Base-by-base conservation (phyloP, 176 grass and related monocot genomes). In the Tillandsia leiboldiana region DNA sequence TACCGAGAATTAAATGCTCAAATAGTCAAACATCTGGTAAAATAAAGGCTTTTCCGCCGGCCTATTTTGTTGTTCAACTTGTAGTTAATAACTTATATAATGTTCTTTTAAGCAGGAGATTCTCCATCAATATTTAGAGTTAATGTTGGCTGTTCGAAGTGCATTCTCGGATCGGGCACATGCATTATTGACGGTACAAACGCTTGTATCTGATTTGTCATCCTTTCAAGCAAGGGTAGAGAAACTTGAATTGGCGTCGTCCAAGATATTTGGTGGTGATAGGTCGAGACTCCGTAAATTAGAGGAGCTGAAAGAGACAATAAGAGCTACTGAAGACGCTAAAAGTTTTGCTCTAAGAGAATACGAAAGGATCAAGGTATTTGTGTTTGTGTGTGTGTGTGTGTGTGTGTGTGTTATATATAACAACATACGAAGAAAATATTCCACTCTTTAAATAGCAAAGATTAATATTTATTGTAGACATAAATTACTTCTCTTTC, bases 351-450 rank as follows among this genome's bases (percentile, higher is more conserved):
- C 94, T 3, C 66, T 93, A 74, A 93, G 79, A 76, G 89, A 99
- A 71, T 99, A 99, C 14, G 84, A 90, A 59, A 99, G 89, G 75
- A 99, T 99, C 64, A 99, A 99, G 89, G 94, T 99, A 93, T 81
- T 61, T 9, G 8, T 42, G 33, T 42, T 33, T 33, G 2, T 29
- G 3, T 3, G 0, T 20, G 20, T 24, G 24, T 24, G 24, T 24
- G 24, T 24, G 24, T 24, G 24, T 24, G 24, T 24, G 24, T 24
- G 24, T 24, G 24, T 24, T 24, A 24, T 24, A 24, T 24, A 24
- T 24, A 24, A 24, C 29, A 33, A 33, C 29, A 33, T 33, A 4
- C 3, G 29, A 33, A 33, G 29, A 33, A 33, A 33, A 33, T 33
- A 33, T 33, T 33, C 29, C 29, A 4, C 29, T 33, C 5, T 33